These are phyloP conservation scores for Rubia balearica DNA, from an alignment of 305 asterid species.

Conservation along the genomic window DNA sequence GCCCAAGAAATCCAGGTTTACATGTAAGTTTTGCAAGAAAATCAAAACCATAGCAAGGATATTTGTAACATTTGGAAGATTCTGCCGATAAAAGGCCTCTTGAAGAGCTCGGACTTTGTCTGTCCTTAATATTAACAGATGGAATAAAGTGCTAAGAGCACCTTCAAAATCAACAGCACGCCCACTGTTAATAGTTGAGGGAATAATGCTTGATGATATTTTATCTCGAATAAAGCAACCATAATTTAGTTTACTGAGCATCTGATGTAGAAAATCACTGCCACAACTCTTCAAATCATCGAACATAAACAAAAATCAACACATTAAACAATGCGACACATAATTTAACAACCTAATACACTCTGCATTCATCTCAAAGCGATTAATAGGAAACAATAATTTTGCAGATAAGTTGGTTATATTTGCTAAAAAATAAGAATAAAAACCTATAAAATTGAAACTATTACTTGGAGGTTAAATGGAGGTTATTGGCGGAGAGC, in stretches of 20 bases:
- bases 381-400: too few relatives aligned
- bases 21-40: slow-evolving; percentile 21
- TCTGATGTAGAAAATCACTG: too few relatives aligned
- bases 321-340: too few relatives aligned
- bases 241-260: not conserved
- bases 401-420: too few relatives aligned
- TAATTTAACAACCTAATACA: slow-evolving; percentile 34
- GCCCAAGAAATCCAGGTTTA: too few relatives aligned
- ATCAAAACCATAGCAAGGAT: slow-evolving; percentile 65
- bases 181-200: slow-evolving; percentile 70
- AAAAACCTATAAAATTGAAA: not conserved
- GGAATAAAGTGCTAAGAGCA: too few relatives aligned
- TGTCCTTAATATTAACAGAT: slow-evolving; percentile 56
- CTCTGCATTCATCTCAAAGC: too few relatives aligned
- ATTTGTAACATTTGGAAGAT: slow-evolving; percentile 68
- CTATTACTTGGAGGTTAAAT: too few relatives aligned
- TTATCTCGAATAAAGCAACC: slow-evolving; percentile 32
- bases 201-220: slow-evolving; percentile 65
- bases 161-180: slow-evolving; percentile 77
- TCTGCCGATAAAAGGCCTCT: slow-evolving; percentile 75
- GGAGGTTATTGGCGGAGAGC: too few relatives aligned
- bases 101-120: slow-evolving; percentile 68
- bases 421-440: not conserved
- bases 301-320: too few relatives aligned
- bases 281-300: too few relatives aligned